Base-by-base conservation (phyloP, 2,329 filamentous ascomycete genomes). In the Lasiodiplodia gonubiensis region DNA sequence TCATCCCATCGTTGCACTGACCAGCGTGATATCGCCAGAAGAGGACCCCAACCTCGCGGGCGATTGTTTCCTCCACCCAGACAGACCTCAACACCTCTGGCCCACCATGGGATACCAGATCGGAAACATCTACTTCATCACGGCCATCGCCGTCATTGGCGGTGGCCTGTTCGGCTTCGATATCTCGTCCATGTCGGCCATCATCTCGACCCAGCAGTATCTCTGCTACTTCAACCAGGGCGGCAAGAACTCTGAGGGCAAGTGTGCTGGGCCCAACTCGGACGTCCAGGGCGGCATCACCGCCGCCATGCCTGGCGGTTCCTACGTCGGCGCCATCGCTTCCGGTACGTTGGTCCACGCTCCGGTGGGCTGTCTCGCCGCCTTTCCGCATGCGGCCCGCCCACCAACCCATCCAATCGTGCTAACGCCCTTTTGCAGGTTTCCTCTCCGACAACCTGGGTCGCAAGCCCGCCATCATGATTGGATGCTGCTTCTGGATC, bases 111-210 rank as follows among this genome's bases (percentile, higher is more conserved):
- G 27, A 7, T 63, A 48, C 48, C n/a, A 67, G 66, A 83, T 86
- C 64, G 83, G 85, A 27, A 88, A 88, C 70, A 83, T 88, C 71
- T 88, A 89, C 73, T 76, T 83, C 67, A 86, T 88, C 70, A 84
- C 85, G 65, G 84, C 84, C 74, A 85, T 85, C 74, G 80, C 85
- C 77, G 81, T 85, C 72, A 80, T 81, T 81, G 89, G 89, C 71
- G 89, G 89, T 74, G 86, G 85, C 33, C 83, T 92, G n/a, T 92
- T 92, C 73, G 90, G 90, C 73, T 92, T 92, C 74, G 90, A 91
- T 91, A 66, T 66, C 63, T 49, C 64, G 61, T 68, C 52, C 63
- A 54, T 77, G 72, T 66, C 27, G 7, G 76, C 74, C 67, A 85
- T 82, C 75, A 82, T 93, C 46, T 88, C 88, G 35, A 91, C 88